phyloP scores from a whole-genome alignment of 768 basidiomycete species.

The Psilocybe subaeruginosa region DNA sequence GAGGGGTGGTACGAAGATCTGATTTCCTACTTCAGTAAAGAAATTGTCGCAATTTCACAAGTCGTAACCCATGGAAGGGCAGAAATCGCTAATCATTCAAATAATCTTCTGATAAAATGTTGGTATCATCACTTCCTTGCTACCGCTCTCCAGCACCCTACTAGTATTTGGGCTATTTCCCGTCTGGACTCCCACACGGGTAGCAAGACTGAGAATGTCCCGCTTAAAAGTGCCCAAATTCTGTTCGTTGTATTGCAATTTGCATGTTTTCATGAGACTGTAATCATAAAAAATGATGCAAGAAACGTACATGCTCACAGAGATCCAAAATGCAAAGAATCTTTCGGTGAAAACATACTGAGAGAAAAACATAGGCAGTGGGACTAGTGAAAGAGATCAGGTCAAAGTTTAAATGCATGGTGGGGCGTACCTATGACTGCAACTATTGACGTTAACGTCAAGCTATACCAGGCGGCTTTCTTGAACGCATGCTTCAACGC shows the following conservation, averaged over 20 bases:
- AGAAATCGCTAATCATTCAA: no score
- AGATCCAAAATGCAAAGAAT: constrained; percentile 41
- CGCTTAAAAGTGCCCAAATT: constrained; percentile 38
- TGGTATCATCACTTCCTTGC: not conserved
- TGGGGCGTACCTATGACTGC: constrained; percentile 31
- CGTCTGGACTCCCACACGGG: constrained; percentile 38
- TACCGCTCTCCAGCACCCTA: constrained; percentile 16
- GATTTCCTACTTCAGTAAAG: no score
- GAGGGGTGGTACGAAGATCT: no score
- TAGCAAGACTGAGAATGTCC: constrained; percentile 38
- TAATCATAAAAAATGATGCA: no score
- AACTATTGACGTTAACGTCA: constrained; percentile 33
- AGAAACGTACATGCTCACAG: constrained; percentile 34
- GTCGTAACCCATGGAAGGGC: no score
- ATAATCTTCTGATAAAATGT: no score
- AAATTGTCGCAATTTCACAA: no score
- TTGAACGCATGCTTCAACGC: constrained; percentile 32
- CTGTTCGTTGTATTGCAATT: constrained; percentile 11
- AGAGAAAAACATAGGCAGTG: constrained; percentile 37
- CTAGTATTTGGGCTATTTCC: constrained; percentile 30
- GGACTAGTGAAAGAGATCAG: constrained; percentile 23
- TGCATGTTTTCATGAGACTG: no score
- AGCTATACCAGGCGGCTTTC: constrained; percentile 35
- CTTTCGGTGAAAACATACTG: constrained; percentile 32
- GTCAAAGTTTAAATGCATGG: not conserved